These are phyloP conservation scores for Megacollybia platyphylla DNA, from an alignment of 1,284 basidiomycete genomes.

Conservation along the genomic window DNA sequence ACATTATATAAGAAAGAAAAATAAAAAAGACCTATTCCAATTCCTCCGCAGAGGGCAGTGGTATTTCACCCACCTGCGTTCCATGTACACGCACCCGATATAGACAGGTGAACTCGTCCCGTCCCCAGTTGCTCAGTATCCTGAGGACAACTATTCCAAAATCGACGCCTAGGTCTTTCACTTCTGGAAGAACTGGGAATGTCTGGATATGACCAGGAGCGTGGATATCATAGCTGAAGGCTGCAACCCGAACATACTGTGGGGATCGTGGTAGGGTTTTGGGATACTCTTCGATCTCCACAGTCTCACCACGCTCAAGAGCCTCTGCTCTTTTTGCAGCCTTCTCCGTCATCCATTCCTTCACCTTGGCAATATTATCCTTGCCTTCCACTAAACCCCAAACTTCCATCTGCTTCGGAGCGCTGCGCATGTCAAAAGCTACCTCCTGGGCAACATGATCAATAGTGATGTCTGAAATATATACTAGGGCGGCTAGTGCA, in stretches of 20 bases:
- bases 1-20: neutral
- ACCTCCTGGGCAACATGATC: constrained; percentile 80
- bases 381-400: constrained; percentile 78
- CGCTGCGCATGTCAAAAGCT: constrained; percentile 66
- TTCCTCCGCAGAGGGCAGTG: constrained; percentile 13
- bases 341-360: constrained; percentile 32
- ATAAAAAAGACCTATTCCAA: constrained; percentile 1
- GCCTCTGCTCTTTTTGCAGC: constrained; percentile 21
- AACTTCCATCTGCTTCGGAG: constrained; percentile 78
- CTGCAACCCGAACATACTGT: constrained; percentile 63
- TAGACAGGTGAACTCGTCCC: constrained; percentile 74
- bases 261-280: constrained; percentile 35
- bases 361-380: constrained; percentile 54
- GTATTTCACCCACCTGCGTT: constrained; percentile 18
- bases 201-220: constrained; percentile 69
- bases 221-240: constrained; percentile 72
- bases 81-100: constrained; percentile 81
- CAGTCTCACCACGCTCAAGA: constrained; percentile 20
- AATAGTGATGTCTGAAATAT: constrained; percentile 70
- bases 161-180: constrained; percentile 60
- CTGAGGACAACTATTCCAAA: constrained; percentile 72
- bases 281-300: constrained; percentile 32
- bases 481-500: constrained; percentile 54
- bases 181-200: constrained; percentile 63
- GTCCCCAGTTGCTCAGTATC: constrained; percentile 82